These are phyloP conservation scores for Capronia americana DNA, from an alignment of 2,329 filamentous ascomycete genomes.

Conservation along the genomic window DNA sequence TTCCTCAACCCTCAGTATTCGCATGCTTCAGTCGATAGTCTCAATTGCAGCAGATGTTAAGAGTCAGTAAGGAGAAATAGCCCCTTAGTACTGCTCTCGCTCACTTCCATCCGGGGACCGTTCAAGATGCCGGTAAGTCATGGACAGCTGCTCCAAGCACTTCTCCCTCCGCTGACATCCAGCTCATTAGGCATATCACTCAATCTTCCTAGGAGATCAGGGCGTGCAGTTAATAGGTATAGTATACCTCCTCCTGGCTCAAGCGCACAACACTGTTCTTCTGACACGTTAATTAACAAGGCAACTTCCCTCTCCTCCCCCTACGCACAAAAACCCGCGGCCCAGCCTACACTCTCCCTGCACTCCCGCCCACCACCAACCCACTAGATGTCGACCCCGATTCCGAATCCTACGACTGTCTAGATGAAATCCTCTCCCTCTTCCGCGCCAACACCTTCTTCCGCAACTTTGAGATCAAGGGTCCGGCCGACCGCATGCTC, in stretches of 20 bases:
- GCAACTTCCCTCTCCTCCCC: slow-evolving; percentile 93
- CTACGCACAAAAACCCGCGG: slow-evolving; percentile 94
- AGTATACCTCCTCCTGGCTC: not conserved
- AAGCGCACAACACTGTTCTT: not conserved
- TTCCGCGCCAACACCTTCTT: slow-evolving; percentile 99
- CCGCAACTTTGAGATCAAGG: slow-evolving; percentile 99
- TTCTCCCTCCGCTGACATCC: slow-evolving; percentile 19
- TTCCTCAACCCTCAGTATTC: not conserved
- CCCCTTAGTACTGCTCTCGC: not conserved
- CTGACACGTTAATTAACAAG: slow-evolving; percentile 47
- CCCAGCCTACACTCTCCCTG: slow-evolving; percentile 84
- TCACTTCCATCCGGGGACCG: not conserved
- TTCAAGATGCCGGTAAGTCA: slow-evolving; percentile 24
- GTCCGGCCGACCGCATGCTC: slow-evolving; percentile 88
- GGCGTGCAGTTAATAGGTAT: slow-evolving; percentile 70
- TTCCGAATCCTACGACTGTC: slow-evolving; percentile 90
- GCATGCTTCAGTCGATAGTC: not conserved
- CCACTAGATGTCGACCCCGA: slow-evolving; percentile 72
- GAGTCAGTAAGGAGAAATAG: not conserved
- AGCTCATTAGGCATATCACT: slow-evolving; percentile 83
- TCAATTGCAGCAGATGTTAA: not conserved
- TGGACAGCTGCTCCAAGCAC: not conserved
- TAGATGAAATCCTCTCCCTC: slow-evolving; percentile 89
- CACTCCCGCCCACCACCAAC: slow-evolving; percentile 63
- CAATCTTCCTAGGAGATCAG: slow-evolving; percentile 86